These are phyloP conservation scores for Lepiota subincarnata DNA, from an alignment of 768 basidiomycete species.

Conservation along the genomic window DNA sequence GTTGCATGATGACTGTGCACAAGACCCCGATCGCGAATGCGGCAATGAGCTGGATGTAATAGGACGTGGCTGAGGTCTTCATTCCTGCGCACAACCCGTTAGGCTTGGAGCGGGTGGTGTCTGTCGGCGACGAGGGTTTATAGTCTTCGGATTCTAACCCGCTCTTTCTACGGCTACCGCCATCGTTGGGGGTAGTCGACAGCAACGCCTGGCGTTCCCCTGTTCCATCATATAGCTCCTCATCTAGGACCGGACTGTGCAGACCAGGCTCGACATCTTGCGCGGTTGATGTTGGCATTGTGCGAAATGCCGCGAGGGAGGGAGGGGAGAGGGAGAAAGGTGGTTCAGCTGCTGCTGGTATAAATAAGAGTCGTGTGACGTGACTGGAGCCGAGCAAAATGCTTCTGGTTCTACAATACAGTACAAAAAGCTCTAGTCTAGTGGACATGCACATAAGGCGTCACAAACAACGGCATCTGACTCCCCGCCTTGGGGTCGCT, in stretches of 20 bases:
- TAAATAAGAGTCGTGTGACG: too few relatives aligned
- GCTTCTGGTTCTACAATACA: too few relatives aligned
- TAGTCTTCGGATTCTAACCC: background rate
- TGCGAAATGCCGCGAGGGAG: background rate
- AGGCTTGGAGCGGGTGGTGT: background rate
- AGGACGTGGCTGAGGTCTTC: conserved; percentile 5
- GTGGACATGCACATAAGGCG: conserved; percentile 15
- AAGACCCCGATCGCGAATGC: conserved; percentile 10
- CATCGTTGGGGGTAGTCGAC: background rate
- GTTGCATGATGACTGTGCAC: conserved; percentile 7
- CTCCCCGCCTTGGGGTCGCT: conserved; percentile 37
- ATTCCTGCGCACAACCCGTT: background rate
- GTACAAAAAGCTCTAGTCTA: too few relatives aligned
- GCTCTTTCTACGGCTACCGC: background rate
- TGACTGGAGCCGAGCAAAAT: too few relatives aligned
- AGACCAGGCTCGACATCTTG: conserved; percentile 2
- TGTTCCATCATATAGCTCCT: conserved; percentile 1
- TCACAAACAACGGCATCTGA: conserved; percentile 45
- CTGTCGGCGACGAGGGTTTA: background rate
- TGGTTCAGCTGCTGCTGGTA: too few relatives aligned
- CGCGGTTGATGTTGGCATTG: background rate
- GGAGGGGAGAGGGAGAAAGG: background rate
- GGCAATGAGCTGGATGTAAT: conserved; percentile 5
- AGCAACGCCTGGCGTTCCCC: conserved; percentile 10
- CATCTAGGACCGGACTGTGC: conserved; percentile 1